Evolutionary conservation across 257 asterid genomes (phyloP).

Genomic region (Misopates orontium): DNA sequence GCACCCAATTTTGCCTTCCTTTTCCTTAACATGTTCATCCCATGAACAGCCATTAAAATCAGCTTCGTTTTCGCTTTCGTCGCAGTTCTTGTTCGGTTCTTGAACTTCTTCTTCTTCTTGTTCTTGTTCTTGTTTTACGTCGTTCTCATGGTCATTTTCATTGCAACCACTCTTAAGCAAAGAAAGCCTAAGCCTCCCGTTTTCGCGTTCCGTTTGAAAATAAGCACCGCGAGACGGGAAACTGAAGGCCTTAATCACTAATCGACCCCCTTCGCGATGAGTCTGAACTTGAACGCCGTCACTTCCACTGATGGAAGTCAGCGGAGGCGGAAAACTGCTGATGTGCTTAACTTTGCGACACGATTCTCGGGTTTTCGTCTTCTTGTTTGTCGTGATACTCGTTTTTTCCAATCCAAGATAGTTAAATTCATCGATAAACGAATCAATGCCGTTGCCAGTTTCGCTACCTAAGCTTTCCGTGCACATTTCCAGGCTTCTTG

Average conservation of each 20-base stretch:
- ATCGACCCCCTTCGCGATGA: slow-evolving; percentile 71
- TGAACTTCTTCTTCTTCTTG: not conserved
- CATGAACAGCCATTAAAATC: slow-evolving; percentile 22
- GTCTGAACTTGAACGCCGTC: slow-evolving; percentile 50
- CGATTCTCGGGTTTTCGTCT: slow-evolving; percentile 23
- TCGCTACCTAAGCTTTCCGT: slow-evolving; percentile 84
- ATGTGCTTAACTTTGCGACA: slow-evolving; percentile 27
- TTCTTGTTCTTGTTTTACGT: not conserved
- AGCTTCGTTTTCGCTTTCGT: not conserved
- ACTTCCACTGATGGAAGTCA: slow-evolving; percentile 56
- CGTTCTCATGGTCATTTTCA: slow-evolving; percentile 3
- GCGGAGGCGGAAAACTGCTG: slow-evolving; percentile 65
- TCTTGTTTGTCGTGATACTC: not conserved
- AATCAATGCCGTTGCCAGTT: slow-evolving; percentile 54
- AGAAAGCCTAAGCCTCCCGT: slow-evolving; percentile 77
- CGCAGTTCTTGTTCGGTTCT: not conserved
- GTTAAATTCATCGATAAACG: slow-evolving; percentile 35
- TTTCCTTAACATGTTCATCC: slow-evolving; percentile 21
- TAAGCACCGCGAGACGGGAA: slow-evolving; percentile 21
- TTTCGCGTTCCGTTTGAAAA: slow-evolving; percentile 56
- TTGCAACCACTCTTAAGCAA: slow-evolving; percentile 20
- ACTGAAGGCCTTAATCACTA: slow-evolving; percentile 58
- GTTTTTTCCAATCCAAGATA: slow-evolving; percentile 19
- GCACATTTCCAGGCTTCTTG: slow-evolving; percentile 76
- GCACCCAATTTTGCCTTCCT: slow-evolving; percentile 37